Evolutionary conservation across 805 yeast genomes (phyloP).

Genomic region (Nakazawaea peltata): DNA sequence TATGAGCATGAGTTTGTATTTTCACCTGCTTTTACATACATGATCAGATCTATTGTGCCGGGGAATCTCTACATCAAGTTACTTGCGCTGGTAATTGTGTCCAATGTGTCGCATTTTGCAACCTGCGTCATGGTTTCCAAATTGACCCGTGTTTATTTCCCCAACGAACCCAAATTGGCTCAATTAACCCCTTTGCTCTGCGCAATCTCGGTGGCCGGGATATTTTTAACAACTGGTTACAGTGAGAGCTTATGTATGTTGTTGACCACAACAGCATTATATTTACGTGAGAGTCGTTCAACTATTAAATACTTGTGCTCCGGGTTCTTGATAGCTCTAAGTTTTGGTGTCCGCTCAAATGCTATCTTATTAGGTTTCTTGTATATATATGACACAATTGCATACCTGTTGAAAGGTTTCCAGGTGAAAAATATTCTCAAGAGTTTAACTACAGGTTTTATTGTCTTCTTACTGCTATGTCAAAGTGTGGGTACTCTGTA

Average conservation of each 20-base stretch:
- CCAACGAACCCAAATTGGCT: slow-evolving; percentile 10
- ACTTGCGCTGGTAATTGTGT: slow-evolving; percentile 36
- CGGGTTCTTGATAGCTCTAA: slow-evolving; percentile 47
- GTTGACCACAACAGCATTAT: slow-evolving; percentile 49
- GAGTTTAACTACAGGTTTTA: slow-evolving; percentile 45
- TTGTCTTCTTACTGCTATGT: slow-evolving; percentile 39
- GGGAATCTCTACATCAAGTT: slow-evolving; percentile 35
- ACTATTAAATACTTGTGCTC: slow-evolving; percentile 28
- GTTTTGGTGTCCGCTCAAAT: slow-evolving; percentile 67
- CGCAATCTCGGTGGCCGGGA: slow-evolving; percentile 69
- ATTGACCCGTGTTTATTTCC: slow-evolving; percentile 29
- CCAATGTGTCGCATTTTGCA: slow-evolving; percentile 44
- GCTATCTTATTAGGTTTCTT: slow-evolving; percentile 64
- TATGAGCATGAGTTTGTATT: slow-evolving; percentile 92
- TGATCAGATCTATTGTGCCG: slow-evolving; percentile 22
- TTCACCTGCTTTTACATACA: slow-evolving; percentile 66
- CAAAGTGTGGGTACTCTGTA: slow-evolving; percentile 48
- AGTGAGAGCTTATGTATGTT: slow-evolving; percentile 68
- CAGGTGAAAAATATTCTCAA: slow-evolving; percentile 13
- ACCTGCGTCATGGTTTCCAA: slow-evolving; percentile 40
- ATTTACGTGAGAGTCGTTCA: slow-evolving; percentile 29
- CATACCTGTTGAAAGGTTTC: slow-evolving; percentile 13
- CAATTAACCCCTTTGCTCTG: slow-evolving; percentile 28
- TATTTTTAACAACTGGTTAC: slow-evolving; percentile 67
- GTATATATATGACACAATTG: slow-evolving; percentile 48